Evolutionary conservation across 2,329 filamentous ascomycete genomes (phyloP).

Genomic region (Aureobasidium sp.): DNA sequence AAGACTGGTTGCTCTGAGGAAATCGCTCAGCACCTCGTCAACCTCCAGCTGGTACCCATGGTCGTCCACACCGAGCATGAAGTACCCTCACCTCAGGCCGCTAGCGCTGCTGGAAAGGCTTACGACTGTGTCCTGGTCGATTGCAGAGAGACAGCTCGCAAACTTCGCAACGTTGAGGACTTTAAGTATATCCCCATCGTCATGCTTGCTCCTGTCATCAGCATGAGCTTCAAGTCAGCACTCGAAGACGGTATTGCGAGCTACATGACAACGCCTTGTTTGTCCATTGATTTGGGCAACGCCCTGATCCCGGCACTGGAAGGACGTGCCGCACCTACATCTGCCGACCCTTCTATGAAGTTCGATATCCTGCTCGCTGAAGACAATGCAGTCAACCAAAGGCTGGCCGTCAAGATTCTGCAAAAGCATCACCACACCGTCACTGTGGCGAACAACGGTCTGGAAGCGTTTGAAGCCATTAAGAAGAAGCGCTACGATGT

Average conservation of each 20-base stretch:
- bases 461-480: conserved; percentile 87
- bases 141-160: conserved; percentile 81
- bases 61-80: conserved; percentile 72
- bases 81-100: conserved; percentile 49
- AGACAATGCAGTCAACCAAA: conserved; percentile 96
- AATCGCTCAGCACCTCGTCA: conserved; percentile 67
- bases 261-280: conserved; percentile 96
- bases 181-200: conserved; percentile 98
- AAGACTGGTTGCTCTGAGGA: conserved; percentile 68
- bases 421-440: conserved; percentile 94
- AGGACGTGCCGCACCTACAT: conserved; percentile 80
- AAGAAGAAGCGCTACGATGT: conserved; percentile 91
- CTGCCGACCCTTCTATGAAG: conserved; percentile 88
- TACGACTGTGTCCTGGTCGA: conserved; percentile 97
- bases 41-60: conserved; percentile 71
- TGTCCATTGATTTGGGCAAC: conserved; percentile 88
- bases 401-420: conserved; percentile 89
- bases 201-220: conserved; percentile 77
- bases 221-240: conserved; percentile 87
- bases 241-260: conserved; percentile 95
- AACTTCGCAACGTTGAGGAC: conserved; percentile 77
- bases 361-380: conserved; percentile 94
- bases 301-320: conserved; percentile 94
- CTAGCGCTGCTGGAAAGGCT: conserved; percentile 48
- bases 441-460: conserved; percentile 88